Conservation (phyloP, 2,329 filamentous ascomycete species). For the Talaromyces sp. region DNA sequence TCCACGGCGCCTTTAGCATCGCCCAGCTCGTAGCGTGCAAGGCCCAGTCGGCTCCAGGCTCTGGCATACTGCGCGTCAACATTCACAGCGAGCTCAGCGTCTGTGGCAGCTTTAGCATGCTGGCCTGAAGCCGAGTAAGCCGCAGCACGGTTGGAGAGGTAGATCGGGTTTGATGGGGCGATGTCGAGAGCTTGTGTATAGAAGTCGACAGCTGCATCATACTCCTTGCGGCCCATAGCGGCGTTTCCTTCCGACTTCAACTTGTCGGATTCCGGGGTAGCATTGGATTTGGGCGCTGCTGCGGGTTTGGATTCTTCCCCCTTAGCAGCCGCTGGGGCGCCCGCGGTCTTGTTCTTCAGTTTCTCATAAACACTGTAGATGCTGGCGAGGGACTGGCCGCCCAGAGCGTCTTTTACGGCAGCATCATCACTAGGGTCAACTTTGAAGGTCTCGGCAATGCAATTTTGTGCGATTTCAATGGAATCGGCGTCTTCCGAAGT, state of each 20-base stretch:
- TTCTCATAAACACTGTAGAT: slow-evolving; percentile 98
- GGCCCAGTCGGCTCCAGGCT: slow-evolving; percentile 89
- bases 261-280: slow-evolving; percentile 70
- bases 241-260: slow-evolving; percentile 90
- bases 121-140: slow-evolving; percentile 81
- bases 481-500: slow-evolving; percentile 84
- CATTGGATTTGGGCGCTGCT: slow-evolving; percentile 36
- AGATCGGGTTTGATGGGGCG: slow-evolving; percentile 84
- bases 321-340: slow-evolving; percentile 39
- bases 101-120: slow-evolving; percentile 76
- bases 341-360: slow-evolving; percentile 63
- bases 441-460: slow-evolving; percentile 92
- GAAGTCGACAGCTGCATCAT: slow-evolving; percentile 71
- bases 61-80: slow-evolving; percentile 94
- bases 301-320: slow-evolving; percentile 13
- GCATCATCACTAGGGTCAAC: slow-evolving; percentile 76
- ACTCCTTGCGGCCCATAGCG: slow-evolving; percentile 93
- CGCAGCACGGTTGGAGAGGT: slow-evolving; percentile 94
- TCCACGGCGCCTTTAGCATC: slow-evolving; percentile 91
- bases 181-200: slow-evolving; percentile 85
- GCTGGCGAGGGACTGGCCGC: slow-evolving; percentile 78
- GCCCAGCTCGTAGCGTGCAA: slow-evolving; percentile 86
- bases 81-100: slow-evolving; percentile 85
- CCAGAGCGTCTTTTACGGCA: slow-evolving; percentile 71
- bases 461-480: slow-evolving; percentile 89